These are phyloP conservation scores for Fonsecaea pugnacius DNA, from an alignment of 2,329 filamentous ascomycete species.

Conservation along the genomic window DNA sequence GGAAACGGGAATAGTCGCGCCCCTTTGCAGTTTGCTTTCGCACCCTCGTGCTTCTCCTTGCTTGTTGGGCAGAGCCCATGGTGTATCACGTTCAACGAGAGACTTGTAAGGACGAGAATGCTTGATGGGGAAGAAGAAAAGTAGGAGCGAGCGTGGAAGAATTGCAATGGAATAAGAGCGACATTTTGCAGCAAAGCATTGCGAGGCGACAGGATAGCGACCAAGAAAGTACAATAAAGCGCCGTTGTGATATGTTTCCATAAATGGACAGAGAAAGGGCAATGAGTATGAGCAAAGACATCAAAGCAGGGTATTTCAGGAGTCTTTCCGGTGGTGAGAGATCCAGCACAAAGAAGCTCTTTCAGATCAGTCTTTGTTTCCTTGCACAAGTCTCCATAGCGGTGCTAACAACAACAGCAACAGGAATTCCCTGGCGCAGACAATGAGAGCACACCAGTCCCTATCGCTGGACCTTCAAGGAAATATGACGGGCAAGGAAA, in stretches of 20 bases:
- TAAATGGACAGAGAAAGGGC: slow-evolving; percentile 3
- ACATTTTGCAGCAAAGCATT: slow-evolving; percentile 12
- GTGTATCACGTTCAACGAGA: not conserved
- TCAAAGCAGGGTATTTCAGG: not conserved
- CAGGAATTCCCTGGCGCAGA: not conserved
- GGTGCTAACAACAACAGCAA: not conserved
- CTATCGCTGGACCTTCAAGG: not conserved
- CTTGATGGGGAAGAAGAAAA: not conserved
- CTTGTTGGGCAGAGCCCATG: slow-evolving; percentile 3
- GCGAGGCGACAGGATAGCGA: slow-evolving; percentile 7
- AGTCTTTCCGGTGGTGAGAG: not conserved
- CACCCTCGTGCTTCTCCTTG: slow-evolving; percentile 2
- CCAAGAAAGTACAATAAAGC: not conserved
- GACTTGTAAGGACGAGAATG: not conserved
- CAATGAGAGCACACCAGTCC: not conserved
- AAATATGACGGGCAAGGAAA: not conserved
- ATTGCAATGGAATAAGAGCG: slow-evolving; percentile 1
- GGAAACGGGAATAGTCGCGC: not conserved
- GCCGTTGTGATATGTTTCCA: slow-evolving; percentile 10
- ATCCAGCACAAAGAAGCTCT: slow-evolving; percentile 13
- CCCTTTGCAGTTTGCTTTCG: slow-evolving; percentile 8
- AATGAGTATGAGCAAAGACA: slow-evolving; percentile 13
- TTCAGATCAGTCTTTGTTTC: not conserved
- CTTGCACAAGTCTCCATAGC: not conserved
- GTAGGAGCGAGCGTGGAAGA: not conserved